Evolutionary conservation across 2,329 filamentous ascomycete genomes (phyloP).

Genomic region (Aspergillus fructus): DNA sequence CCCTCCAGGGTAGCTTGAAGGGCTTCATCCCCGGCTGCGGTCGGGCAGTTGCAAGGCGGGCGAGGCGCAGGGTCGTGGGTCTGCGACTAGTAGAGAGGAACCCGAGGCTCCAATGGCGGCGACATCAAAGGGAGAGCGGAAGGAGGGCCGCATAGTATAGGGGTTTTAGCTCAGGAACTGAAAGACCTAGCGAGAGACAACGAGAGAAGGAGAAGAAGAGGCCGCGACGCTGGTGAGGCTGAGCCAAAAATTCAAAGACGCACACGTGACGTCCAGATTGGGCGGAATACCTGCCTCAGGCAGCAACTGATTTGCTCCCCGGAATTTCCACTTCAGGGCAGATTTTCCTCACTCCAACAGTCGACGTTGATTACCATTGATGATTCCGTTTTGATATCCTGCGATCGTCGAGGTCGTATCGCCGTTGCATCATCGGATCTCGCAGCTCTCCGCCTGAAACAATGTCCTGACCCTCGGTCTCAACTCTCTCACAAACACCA

Average conservation of each 20-base stretch:
- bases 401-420: background rate
- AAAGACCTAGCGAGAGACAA: background rate
- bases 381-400: too few relatives aligned
- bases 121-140: slow-evolving; percentile 2
- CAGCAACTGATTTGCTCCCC: background rate
- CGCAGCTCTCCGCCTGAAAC: background rate
- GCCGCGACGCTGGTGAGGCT: background rate
- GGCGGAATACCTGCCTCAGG: background rate
- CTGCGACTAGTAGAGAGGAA: slow-evolving; percentile 9
- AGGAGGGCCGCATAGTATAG: slow-evolving; percentile 10
- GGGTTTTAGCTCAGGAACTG: background rate
- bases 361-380: too few relatives aligned
- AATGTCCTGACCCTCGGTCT: background rate
- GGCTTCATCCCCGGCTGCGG: slow-evolving; percentile 6
- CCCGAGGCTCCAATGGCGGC: slow-evolving; percentile 3
- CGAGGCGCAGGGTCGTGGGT: background rate
- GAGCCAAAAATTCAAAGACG: background rate
- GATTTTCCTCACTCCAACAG: too few relatives aligned
- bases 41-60: background rate
- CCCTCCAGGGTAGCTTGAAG: slow-evolving; percentile 3
- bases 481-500: too few relatives aligned
- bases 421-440: background rate
- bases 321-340: too few relatives aligned
- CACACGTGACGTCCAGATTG: background rate
- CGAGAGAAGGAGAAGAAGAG: background rate